These are phyloP conservation scores for Tolypocladium cylindrosporum DNA, from an alignment of 2,329 filamentous ascomycete genomes.

Conservation along the genomic window DNA sequence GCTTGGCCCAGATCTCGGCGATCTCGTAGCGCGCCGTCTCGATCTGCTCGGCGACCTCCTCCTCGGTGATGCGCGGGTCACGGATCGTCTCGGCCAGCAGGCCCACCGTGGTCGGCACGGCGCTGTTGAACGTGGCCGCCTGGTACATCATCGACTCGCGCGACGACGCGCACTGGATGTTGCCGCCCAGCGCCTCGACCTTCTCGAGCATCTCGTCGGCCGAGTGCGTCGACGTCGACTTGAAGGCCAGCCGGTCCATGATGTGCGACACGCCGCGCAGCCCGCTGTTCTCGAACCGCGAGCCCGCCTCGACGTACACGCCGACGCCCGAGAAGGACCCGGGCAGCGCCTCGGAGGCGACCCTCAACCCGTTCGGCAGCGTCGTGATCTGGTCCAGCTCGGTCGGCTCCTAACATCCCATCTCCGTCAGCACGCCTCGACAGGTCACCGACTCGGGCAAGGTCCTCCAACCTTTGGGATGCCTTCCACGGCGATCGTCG, in stretches of 20 bases:
- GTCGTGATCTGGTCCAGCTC: constrained; percentile 84
- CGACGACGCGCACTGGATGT: constrained; percentile 93
- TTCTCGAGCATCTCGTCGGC: constrained; percentile 81
- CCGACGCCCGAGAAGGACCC: constrained; percentile 93
- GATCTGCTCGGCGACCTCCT: constrained; percentile 79
- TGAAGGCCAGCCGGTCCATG: constrained; percentile 91
- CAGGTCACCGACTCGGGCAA: too few relatives aligned
- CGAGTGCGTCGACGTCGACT: constrained; percentile 62
- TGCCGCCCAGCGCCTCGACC: constrained; percentile 82
- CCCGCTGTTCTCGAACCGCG: constrained; percentile 79
- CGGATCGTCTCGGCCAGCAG: constrained; percentile 91
- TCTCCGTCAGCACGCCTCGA: neutral
- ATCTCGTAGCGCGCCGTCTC: constrained; percentile 93
- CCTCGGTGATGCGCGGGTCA: constrained; percentile 71
- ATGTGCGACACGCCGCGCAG: constrained; percentile 91
- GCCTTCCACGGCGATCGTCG: constrained; percentile 23
- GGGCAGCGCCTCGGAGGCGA: constrained; percentile 88
- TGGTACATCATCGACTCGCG: constrained; percentile 98
- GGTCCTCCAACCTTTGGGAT: constrained; percentile 21
- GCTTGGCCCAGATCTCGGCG: constrained; percentile 94
- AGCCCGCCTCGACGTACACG: constrained; percentile 92
- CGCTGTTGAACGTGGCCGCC: constrained; percentile 91
- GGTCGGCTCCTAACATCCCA: constrained; percentile 51
- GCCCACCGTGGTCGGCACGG: constrained; percentile 71
- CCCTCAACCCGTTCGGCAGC: constrained; percentile 83